Evolutionary conservation across 2,329 filamentous ascomycete genomes (phyloP), one percentile per base, ranked within the genome.

Genomic region (Simplicillium aogashimaense): DNA sequence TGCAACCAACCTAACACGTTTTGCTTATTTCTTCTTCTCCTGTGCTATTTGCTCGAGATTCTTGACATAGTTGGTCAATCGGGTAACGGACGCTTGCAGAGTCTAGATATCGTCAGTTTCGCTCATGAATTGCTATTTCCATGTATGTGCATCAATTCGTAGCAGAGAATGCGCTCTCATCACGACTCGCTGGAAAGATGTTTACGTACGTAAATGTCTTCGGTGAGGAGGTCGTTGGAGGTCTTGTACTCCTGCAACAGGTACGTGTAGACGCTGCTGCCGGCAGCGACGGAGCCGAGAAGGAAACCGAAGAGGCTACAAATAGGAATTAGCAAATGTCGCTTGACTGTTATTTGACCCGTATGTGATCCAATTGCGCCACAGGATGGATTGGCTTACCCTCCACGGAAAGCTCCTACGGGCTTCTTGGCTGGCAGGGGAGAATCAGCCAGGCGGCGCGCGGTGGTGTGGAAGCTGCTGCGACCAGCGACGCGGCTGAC

Each of bases 241-340:
- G 88, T 73, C 67, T 88, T 87, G 71, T 95, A 97, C 64, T 97
- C 89, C 59, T 90, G 80, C 53, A 97, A 68, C 50, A 95, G 77
- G 63, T 97, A 97, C 61, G 86, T 88, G 69, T 95, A 97, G 53
- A 94, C 83, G 43, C 78, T 82, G 39, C 75, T 76, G 53, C 87
- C 88, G 35, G 89, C 81, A 39, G 87, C 69, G 36, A 84, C 81
- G 46, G 84, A 81, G 49, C 90, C 90, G 47, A 92, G 72, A 38
- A 97, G 79, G 70, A 97, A 97, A 39, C 90, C 90, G 54, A 95
- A 87, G 44, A 95, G 68, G 43, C 90, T 95, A 52, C 42, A 45
- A 7, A 18, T 25, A 25, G 20, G 5, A 25, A 25, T 25, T 25
- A 25, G 20, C 20, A 25, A 25, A 25, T 25, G 20, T 9, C 20